Base-by-base conservation (phyloP, 2,329 filamentous ascomycete species). In the Aspergillus pseudoviridinutans region DNA sequence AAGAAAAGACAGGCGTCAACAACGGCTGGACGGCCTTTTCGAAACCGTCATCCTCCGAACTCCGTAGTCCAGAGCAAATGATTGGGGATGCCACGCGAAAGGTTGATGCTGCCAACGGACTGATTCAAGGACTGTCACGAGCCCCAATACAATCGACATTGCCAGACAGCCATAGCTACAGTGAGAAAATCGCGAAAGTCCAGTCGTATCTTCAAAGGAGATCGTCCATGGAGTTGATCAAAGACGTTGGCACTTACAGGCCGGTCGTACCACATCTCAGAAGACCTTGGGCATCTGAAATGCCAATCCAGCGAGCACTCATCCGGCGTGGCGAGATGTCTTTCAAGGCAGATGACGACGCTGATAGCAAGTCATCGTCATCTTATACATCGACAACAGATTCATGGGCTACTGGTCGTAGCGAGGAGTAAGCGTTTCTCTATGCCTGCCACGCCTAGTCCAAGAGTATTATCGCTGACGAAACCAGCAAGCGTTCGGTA, bases 51-150 rank as follows among this genome's bases (percentile, higher is more conserved):
- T 61, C 64, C 6, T 49, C 59, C 7, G 65, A 69, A 12, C 58
- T 74, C 54, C 62, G 60, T 24, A 57, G 58, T n/a, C 42, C 73
- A 28, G 71, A 73, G 53, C 62, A 59, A 28, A 66, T 62, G 24
- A 72, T 72, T 17, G 69, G 72, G 56, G 62, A 65, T 47, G 68
- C 70, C 20, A 67, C 63, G 28, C 65, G 64, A 49, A 64, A 62
- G 10, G 67, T 67, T 17, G 66, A 70, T 25, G 58, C 67, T 12
- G 58, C 72, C 25, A 67, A 68, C 20, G 61, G 50, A 12, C 63
- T 72, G 6, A 63, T 73, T 25, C 59, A 66, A 50, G 70, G 70
- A 41, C 64, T 73, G 8, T 64, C 66, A 35, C 51, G 51, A 38
- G 60, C 59, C 2, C 64, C 66, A n/a, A 46, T 52, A n/a, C 59